Percentiles rank a stretch among this genome's conserved stretches.
phyloP scores from a whole-genome alignment of 768 basidiomycete genomes.

The Tubosaeta brunneosetosa region DNA sequence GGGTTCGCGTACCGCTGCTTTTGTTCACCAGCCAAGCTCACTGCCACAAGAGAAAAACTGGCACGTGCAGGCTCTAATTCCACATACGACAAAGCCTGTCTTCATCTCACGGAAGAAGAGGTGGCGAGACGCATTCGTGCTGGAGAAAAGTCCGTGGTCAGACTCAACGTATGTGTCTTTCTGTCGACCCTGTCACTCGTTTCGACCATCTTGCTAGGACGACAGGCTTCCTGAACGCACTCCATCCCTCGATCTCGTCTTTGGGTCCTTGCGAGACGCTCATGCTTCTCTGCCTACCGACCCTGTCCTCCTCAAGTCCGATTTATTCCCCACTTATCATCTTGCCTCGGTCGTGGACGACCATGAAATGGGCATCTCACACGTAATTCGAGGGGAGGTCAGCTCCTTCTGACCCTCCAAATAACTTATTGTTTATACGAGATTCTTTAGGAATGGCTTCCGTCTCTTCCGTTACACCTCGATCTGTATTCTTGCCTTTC shows the following conservation, averaged over 20 bases:
- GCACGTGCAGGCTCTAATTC: constrained; percentile 68
- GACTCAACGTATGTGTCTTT: constrained; percentile 69
- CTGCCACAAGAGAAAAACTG: constrained; percentile 62
- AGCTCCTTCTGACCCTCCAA: constrained; percentile 7
- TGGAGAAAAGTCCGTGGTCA: constrained; percentile 76
- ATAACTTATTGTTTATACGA: neutral
- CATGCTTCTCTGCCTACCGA: constrained; percentile 81
- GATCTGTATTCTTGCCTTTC: constrained; percentile 80
- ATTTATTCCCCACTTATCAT: constrained; percentile 93
- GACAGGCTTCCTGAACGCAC: constrained; percentile 49
- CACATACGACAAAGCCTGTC: constrained; percentile 85
- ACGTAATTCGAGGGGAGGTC: constrained; percentile 92
- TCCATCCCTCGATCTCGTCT: constrained; percentile 64
- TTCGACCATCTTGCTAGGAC: constrained; percentile 40
- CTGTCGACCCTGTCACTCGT: neutral
- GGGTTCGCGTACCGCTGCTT: constrained; percentile 91
- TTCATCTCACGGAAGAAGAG: constrained; percentile 85
- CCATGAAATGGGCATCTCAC: constrained; percentile 92
- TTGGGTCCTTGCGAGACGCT: constrained; percentile 68
- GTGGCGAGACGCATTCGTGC: constrained; percentile 65
- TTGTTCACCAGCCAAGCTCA: constrained; percentile 71
- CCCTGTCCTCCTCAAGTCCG: constrained; percentile 87
- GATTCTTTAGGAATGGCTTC: constrained; percentile 81
- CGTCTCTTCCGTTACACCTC: constrained; percentile 87
- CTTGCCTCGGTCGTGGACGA: constrained; percentile 96